Base-by-base conservation (phyloP, 768 basidiomycete species). In the Leccinum barrowsii region DNA sequence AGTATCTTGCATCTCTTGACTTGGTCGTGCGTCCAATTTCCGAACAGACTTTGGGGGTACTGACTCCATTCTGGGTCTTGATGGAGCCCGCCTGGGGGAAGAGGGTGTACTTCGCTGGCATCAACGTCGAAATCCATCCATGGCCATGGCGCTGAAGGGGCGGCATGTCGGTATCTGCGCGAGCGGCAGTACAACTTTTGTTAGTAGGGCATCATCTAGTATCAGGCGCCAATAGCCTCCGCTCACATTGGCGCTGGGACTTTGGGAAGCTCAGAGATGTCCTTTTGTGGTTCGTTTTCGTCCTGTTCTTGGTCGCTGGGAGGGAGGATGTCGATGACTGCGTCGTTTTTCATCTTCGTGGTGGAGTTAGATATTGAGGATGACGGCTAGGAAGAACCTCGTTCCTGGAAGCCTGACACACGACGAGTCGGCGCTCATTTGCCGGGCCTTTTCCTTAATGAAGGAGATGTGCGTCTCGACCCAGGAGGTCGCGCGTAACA, bases 61-160 rank as follows among this genome's bases (percentile, higher is more conserved):
- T 19, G 57, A 40, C 42, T 30, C 74, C 73, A 74, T 44, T 66
- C 64, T 17, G 50, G 19, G 44, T 57, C 48, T 24, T 28, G 48
- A 26, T 10, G 40, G 11, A 62, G 44, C 7, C 1, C 44, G 12
- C 48, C 65, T 3, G 67, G 68, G 0, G 67, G 63, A 37, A 63
- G 54, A 32, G 57, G 61, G 10, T 13, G 35, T 2, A 66, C 64
- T 22, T 67, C 57, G 8, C 60, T 65, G 35, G n/a, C 19, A 58
- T 70, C 73, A 8, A 15, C 64, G 42, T 74, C 70, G 7, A 77
- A 67, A 54, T 78, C 72, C 63, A 78, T 73, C 69, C 74, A 78
- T 7, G 77, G 77, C 77, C 77, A 78, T 1, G 77, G 77, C 0
- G 75, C 77, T 26, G 73, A 74, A 2, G 77, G 77, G 2, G 75